Base-by-base conservation (phyloP, 345 rosid genomes). In the Euphorbia peplus region DNA sequence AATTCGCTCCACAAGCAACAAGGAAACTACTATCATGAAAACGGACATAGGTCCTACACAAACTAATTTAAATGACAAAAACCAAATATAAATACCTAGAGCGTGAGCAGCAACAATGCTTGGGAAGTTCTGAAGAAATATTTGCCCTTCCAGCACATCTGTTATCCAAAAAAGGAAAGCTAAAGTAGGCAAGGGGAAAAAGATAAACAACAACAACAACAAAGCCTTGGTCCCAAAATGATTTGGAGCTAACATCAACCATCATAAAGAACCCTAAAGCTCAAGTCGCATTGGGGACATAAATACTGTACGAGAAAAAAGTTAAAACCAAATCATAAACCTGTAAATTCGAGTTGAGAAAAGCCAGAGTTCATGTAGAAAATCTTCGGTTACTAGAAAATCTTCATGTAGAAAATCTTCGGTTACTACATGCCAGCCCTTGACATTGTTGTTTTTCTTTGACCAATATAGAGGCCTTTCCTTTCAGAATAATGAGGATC, bases 61-160 rank as follows among this genome's bases (percentile, higher is more conserved):
- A 59, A 66, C 39, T 30, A 54, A 21, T 30, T 55, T 25, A 51
- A 32, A 55, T 60, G 30, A 32, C 37, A 35, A n/a, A 22, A 35
- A 28, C 24, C 8, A 16, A 13, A 19, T 28, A 55, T 16, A 69
- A 70, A 67, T 85, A 91, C 99, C 99, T 79, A 95, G 79, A 63
- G 89, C 95, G 77, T 95, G 98, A 78, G 96, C 93, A 60, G 87
- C 76, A 70, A 90, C 77, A 56, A 95, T 87, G 74, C 99, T 95
- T 61, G 99, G 98, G 81, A 91, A 79, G 83, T 91, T 95, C 65
- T 91, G 99, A 72, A 95, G 96, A 87, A 95, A 95, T 79, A 95
- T 85, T 79, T 95, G 92, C 67, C 99, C 98, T 76, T 88, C 89
- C 7, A 95, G 96, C 74, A 91, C 92, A 82, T 91, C 98, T 95